Conservation (phyloP, 129 eudicot genomes). For the Rutidosis leptorrhynchoides region DNA sequence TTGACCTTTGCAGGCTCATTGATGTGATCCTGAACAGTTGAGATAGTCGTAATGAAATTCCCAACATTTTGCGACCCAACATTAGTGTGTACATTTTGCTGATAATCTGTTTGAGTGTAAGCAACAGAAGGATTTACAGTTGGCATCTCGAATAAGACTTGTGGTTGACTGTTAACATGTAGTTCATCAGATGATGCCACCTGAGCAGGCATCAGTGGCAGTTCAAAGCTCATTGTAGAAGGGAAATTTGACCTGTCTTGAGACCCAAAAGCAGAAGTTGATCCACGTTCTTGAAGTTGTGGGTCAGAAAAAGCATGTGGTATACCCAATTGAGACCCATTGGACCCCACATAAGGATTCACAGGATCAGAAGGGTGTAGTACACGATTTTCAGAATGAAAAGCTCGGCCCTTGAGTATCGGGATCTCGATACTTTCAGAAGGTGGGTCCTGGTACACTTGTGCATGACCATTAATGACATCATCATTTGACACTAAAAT, state of each 20-base stretch:
- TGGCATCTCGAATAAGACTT: slow-evolving; percentile 19
- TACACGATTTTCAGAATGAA: slow-evolving; percentile 50
- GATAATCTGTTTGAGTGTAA: slow-evolving; percentile 13
- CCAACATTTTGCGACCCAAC: neutral
- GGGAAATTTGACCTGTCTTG: slow-evolving; percentile 53
- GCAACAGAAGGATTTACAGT: slow-evolving; percentile 23
- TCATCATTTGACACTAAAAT: slow-evolving; percentile 40
- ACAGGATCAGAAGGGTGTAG: slow-evolving; percentile 41
- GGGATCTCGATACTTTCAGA: slow-evolving; percentile 41
- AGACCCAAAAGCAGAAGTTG: slow-evolving; percentile 50
- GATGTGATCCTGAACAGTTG: neutral
- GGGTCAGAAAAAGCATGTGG: slow-evolving; percentile 93
- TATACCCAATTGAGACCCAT: slow-evolving; percentile 49
- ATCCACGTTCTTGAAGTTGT: slow-evolving; percentile 67
- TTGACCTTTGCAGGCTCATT: neutral
- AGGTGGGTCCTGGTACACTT: slow-evolving; percentile 30
- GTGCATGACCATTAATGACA: slow-evolving; percentile 26
- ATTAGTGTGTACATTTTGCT: slow-evolving; percentile 1
- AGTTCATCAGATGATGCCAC: slow-evolving; percentile 24
- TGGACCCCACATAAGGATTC: slow-evolving; percentile 35
- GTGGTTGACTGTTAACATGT: slow-evolving; percentile 25
- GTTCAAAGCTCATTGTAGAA: slow-evolving; percentile 40
- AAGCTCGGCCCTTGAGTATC: slow-evolving; percentile 34
- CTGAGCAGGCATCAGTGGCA: slow-evolving; percentile 38
- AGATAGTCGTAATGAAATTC: neutral